A percentile compares a stretch with the other conserved stretches of the same genome.
phyloP scores from a whole-genome alignment of 2,329 filamentous ascomycete species.

The Fusarium longipes region DNA sequence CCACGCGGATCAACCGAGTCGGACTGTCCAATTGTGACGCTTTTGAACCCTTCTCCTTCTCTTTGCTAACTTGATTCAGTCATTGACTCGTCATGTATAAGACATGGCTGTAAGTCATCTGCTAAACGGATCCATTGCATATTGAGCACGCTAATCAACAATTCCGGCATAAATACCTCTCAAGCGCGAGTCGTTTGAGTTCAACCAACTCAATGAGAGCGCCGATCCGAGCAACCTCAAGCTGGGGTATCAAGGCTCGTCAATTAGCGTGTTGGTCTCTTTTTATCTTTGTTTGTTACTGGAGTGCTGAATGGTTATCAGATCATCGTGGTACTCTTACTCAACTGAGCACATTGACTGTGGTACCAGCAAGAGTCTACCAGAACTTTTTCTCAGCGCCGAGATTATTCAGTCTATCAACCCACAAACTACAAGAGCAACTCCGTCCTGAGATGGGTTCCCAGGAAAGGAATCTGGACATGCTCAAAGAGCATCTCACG shows the following conservation, averaged over 20 bases:
- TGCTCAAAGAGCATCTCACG: slow-evolving; percentile 42
- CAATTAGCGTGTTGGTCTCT: slow-evolving; percentile 39
- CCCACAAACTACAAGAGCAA: not conserved
- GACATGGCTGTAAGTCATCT: not conserved
- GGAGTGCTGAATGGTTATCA: slow-evolving; percentile 39
- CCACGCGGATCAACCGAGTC: slow-evolving; percentile 6
- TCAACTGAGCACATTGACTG: slow-evolving; percentile 5
- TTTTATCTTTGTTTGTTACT: slow-evolving; percentile 33
- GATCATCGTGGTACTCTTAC: slow-evolving; percentile 18
- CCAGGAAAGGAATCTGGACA: not conserved
- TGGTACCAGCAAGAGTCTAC: slow-evolving; percentile 7
- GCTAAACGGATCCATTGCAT: not conserved
- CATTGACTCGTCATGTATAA: not conserved
- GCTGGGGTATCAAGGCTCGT: slow-evolving; percentile 17
- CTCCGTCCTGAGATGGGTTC: slow-evolving; percentile 8
- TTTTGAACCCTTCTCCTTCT: not conserved
- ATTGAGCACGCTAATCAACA: not conserved
- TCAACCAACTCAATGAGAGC: slow-evolving; percentile 16
- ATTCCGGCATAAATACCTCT: not conserved
- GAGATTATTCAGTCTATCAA: slow-evolving; percentile 11
- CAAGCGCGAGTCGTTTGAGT: not conserved
- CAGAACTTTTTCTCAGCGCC: not conserved
- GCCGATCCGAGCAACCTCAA: slow-evolving; percentile 1
- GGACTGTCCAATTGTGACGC: not conserved
- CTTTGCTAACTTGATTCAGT: not conserved